A percentile compares a stretch with the other conserved stretches of the same genome.
Conservation (phyloP, 2,329 filamentous ascomycete genomes). For the Penicillium corylophilum region DNA sequence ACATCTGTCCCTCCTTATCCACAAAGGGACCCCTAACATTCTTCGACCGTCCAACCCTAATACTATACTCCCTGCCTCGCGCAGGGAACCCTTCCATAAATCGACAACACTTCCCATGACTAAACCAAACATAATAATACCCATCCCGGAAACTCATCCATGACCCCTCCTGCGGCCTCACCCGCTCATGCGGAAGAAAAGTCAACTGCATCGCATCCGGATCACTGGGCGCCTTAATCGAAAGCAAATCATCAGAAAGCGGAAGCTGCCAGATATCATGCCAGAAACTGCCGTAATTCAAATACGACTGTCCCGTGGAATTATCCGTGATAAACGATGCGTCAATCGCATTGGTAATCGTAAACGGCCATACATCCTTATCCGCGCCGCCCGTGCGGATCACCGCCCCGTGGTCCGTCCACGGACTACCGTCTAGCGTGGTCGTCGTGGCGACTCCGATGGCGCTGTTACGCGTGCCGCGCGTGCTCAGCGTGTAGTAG, state of each 20-base stretch:
- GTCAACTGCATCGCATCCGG: conserved; percentile 32
- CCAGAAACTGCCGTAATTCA: conserved; percentile 40
- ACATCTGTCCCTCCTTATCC: conserved; percentile 27
- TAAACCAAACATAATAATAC: conserved; percentile 44
- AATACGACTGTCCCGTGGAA: conserved; percentile 25
- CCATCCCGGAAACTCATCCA: conserved; percentile 37
- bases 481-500: conserved; percentile 35
- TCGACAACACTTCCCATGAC: conserved; percentile 39
- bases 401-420: conserved; percentile 38
- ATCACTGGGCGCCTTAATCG: conserved; percentile 20
- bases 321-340: conserved; percentile 32
- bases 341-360: conserved; percentile 40
- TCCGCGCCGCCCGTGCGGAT: conserved; percentile 32
- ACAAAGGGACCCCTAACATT: conserved; percentile 35
- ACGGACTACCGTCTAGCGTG: conserved; percentile 22
- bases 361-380: conserved; percentile 29
- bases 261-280: conserved; percentile 38
- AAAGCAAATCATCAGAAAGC: conserved; percentile 31
- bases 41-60: conserved; percentile 37
- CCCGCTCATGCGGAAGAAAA: conserved; percentile 16
- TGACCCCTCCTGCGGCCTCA: conserved; percentile 34
- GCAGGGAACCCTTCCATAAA: conserved; percentile 29
- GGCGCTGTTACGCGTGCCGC: conserved; percentile 33
- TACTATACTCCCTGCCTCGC: conserved; percentile 35
- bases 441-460: conserved; percentile 37